A percentile compares a stretch with the other conserved stretches of the same genome.
Evolutionary conservation across 352 stramenopile species (phyloP).

Genomic region (Phytophthora pisi): DNA sequence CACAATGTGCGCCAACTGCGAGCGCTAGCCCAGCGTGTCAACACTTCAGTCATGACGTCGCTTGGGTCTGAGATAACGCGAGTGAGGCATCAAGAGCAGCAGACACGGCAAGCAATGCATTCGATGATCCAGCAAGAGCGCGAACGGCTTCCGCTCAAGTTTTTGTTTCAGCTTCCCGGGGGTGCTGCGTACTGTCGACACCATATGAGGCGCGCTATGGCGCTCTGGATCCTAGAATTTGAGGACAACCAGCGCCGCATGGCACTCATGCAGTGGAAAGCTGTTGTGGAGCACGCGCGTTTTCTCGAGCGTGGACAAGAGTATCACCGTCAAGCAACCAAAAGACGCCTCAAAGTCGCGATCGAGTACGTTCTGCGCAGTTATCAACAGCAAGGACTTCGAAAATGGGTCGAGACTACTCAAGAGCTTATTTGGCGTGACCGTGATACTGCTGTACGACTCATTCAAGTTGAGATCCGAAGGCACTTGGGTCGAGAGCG

Average conservation of each 20-base stretch:
- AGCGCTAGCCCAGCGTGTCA: slow-evolving; percentile 48
- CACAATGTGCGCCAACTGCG: slow-evolving; percentile 47
- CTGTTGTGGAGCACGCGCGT: slow-evolving; percentile 64
- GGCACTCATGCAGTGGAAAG: slow-evolving; percentile 83
- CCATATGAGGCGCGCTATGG: slow-evolving; percentile 72
- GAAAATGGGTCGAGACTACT: slow-evolving; percentile 59
- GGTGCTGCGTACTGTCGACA: slow-evolving; percentile 77
- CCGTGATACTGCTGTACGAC: slow-evolving; percentile 52
- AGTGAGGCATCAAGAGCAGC: slow-evolving; percentile 45
- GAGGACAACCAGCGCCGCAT: slow-evolving; percentile 77
- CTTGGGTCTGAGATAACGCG: slow-evolving; percentile 50
- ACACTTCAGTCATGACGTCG: slow-evolving; percentile 54
- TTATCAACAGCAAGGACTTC: slow-evolving; percentile 65
- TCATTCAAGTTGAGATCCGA: slow-evolving; percentile 62
- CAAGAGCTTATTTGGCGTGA: slow-evolving; percentile 65
- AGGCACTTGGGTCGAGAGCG: slow-evolving; percentile 42
- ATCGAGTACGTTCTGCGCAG: slow-evolving; percentile 74
- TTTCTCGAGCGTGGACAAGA: slow-evolving; percentile 59
- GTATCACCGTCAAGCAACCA: slow-evolving; percentile 65
- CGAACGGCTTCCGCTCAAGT: slow-evolving; percentile 74
- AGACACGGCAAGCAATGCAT: slow-evolving; percentile 47
- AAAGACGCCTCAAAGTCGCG: slow-evolving; percentile 64
- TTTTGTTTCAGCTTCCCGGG: slow-evolving; percentile 81
- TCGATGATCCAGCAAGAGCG: slow-evolving; percentile 62
- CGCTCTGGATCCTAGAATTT: slow-evolving; percentile 74